These are phyloP conservation scores for Dioscorea dumetorum DNA, from an alignment of 106 monocot species.

Conservation along the genomic window DNA sequence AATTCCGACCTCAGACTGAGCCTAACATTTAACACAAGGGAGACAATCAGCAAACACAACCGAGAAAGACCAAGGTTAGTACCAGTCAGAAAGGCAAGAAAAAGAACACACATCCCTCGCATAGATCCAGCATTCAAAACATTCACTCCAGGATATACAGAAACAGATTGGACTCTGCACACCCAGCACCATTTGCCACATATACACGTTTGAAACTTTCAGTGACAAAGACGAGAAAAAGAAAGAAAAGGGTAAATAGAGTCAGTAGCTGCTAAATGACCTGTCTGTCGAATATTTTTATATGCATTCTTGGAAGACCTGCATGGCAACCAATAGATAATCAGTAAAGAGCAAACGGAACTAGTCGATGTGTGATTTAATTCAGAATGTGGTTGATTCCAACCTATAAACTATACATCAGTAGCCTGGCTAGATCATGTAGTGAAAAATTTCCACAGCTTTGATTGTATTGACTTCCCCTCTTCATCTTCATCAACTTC, in stretches of 20 bases:
- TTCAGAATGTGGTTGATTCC: not conserved
- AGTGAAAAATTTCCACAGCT: slow-evolving; percentile 30
- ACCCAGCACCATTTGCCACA: not conserved
- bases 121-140: too few species aligned
- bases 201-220: not conserved
- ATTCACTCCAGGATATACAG: too few species aligned
- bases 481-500: slow-evolving; percentile 20
- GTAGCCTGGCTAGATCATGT: slow-evolving; percentile 6
- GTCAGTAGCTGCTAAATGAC: not conserved
- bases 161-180: not conserved
- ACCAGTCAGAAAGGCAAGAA: too few species aligned
- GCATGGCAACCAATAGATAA: not conserved
- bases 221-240: not conserved
- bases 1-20: too few species aligned
- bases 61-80: too few species aligned
- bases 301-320: not conserved
- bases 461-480: slow-evolving; percentile 12
- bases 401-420: not conserved
- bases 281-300: not conserved
- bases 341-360: not conserved
- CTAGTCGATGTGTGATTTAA: not conserved
- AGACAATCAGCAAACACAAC: too few species aligned
- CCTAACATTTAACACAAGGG: too few species aligned
- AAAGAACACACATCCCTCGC: too few species aligned
- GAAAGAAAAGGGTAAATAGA: not conserved